Base-by-base conservation (phyloP, 805 yeast species). In the Priceomyces haplophilus region DNA sequence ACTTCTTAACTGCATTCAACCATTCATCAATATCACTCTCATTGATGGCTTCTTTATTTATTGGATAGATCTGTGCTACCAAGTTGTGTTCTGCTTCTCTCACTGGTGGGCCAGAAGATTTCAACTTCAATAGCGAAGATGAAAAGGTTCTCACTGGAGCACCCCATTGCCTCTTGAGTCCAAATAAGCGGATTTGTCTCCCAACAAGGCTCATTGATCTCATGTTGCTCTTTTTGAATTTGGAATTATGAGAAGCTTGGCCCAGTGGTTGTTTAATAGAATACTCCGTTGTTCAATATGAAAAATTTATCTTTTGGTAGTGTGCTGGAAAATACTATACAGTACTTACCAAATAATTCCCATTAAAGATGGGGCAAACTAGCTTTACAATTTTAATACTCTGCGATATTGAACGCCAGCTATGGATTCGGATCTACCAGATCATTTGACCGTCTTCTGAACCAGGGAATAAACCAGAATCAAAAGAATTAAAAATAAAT, bases 21-120 rank as follows among this genome's bases (percentile, higher is more conserved):
- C 80, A 76, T 41, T 70, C 69, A 44, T 75, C 76, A 21, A 69
- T 61, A 45, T 72, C 73, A 29, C 53, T 40, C 43, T 69, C 75
- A 12, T 62, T 55, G 42, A 71, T 66, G 42, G 51, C 41, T n/a
- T 61, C 61, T 50, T 66, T 64, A 47, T 66, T 55, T 39, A 66
- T 48, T 7, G 75, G 76, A 45, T 49, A 68, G 12, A 70, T 52
- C 50, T 67, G 68, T 3, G 72, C 65, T 25, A 65, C 50, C 42
- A 66, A 56, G 39, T 59, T 46, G 43, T 38, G 11, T 17, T 39
- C 18, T 18, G 33, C 39, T 8, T 35, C 25, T 11, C 35, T 33
- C 3, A 15, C 34, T 23, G 35, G 38, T 19, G 3, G 37, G 18
- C 16, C 41, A 10, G 17, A 37, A 40, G 13, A 23, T 35, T 27